These are phyloP conservation scores for Gillenia trifoliata DNA, from an alignment of 306 rosid genomes.

Conservation along the genomic window DNA sequence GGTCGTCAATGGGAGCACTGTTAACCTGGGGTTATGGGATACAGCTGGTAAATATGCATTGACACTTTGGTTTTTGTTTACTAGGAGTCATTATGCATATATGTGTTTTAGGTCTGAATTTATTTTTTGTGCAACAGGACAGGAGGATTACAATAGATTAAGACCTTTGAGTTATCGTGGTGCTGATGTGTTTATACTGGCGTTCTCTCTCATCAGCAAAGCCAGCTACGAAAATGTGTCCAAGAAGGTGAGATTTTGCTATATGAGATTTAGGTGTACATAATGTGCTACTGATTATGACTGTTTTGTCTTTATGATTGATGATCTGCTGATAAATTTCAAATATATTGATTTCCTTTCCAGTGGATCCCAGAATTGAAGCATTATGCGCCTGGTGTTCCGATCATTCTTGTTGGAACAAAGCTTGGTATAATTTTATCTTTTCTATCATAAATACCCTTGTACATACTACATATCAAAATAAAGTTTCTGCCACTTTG, in stretches of 20 bases:
- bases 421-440: conserved; percentile 67
- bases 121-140: conserved; percentile 37
- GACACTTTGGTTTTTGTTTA: conserved; percentile 8
- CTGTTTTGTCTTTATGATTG: background rate
- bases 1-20: conserved; percentile 95
- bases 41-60: conserved; percentile 73
- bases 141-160: conserved; percentile 52
- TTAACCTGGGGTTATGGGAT: conserved; percentile 96
- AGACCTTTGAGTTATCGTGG: conserved; percentile 62
- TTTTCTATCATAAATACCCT: conserved; percentile 5
- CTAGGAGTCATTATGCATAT: background rate
- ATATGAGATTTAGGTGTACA: background rate
- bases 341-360: conserved; percentile 25
- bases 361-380: conserved; percentile 99
- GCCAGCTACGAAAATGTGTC: conserved; percentile 59
- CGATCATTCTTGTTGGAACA: conserved; percentile 91
- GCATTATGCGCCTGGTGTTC: conserved; percentile 99
- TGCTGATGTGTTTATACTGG: conserved; percentile 55
- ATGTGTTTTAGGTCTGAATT: conserved; percentile 29
- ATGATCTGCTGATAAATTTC: conserved; percentile 5
- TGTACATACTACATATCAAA: background rate
- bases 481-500: background rate
- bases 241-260: conserved; percentile 32
- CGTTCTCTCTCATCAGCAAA: conserved; percentile 54
- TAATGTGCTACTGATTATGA: background rate